phyloP scores from a whole-genome alignment of 2,329 filamentous ascomycete genomes.

The Fusarium torulosum region DNA sequence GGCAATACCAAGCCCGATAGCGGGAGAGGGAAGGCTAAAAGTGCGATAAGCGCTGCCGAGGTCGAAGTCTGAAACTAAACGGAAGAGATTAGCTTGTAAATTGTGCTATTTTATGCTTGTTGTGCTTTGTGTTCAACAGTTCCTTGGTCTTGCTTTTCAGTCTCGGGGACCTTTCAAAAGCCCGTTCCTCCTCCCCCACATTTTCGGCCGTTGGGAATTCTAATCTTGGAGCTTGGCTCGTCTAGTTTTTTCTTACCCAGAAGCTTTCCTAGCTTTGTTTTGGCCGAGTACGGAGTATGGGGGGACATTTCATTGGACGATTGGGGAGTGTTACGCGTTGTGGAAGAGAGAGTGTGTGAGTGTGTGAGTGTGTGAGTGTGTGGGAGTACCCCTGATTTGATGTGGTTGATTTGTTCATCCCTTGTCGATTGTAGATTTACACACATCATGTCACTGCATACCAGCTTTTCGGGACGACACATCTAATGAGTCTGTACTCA shows the following conservation, averaged over 20 bases:
- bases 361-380: background rate
- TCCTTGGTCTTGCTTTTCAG: background rate
- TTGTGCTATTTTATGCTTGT: too few species aligned
- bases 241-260: background rate
- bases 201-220: constrained; percentile 32
- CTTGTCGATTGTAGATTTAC: background rate
- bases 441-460: background rate
- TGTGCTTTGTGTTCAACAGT: background rate
- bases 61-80: background rate
- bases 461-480: too few species aligned
- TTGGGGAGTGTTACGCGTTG: constrained; percentile 16
- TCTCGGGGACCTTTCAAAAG: constrained; percentile 9
- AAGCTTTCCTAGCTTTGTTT: constrained; percentile 18
- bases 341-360: background rate
- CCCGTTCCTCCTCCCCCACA: constrained; percentile 12
- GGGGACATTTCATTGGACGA: constrained; percentile 5
- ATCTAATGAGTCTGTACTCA: too few species aligned
- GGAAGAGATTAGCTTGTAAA: background rate
- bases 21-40: background rate
- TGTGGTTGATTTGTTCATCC: too few species aligned
- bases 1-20: background rate
- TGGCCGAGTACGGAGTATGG: background rate
- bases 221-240: constrained; percentile 7
- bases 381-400: constrained; percentile 27
- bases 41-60: background rate